These are phyloP conservation scores for Teratosphaeria zuluensis DNA, from an alignment of 2,329 filamentous ascomycete species.

Conservation along the genomic window DNA sequence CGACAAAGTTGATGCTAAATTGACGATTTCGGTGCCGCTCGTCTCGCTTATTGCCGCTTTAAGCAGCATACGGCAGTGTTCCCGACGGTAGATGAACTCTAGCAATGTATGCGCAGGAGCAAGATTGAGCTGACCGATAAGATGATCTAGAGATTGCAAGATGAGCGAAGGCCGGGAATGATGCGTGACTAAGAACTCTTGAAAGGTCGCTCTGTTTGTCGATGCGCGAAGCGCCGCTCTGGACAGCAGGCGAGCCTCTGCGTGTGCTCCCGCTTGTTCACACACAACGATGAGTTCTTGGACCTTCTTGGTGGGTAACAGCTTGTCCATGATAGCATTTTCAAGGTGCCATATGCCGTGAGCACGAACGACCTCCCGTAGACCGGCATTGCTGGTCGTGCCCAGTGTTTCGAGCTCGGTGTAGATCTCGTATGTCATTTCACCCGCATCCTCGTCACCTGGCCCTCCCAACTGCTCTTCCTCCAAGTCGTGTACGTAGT, in stretches of 20 bases:
- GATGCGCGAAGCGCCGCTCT: background rate
- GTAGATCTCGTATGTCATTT: slow-evolving; percentile 30
- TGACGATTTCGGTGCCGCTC: background rate
- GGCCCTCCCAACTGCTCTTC: slow-evolving; percentile 21
- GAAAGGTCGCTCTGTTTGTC: background rate
- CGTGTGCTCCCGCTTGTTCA: background rate
- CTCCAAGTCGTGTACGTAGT: slow-evolving; percentile 23
- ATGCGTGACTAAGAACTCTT: background rate
- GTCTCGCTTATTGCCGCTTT: background rate
- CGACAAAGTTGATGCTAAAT: background rate
- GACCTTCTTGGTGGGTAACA: slow-evolving; percentile 15
- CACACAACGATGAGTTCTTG: slow-evolving; percentile 6
- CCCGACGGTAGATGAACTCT: background rate
- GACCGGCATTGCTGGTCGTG: slow-evolving; percentile 29
- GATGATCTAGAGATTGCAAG: background rate
- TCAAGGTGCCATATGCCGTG: slow-evolving; percentile 31
- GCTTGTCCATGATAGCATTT: slow-evolving; percentile 26
- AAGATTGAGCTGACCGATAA: background rate
- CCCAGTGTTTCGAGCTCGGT: slow-evolving; percentile 31
- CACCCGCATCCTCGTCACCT: slow-evolving; percentile 19
- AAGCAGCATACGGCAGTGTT: background rate
- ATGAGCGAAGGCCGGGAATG: background rate
- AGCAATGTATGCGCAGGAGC: background rate
- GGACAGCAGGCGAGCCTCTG: background rate
- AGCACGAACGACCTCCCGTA: slow-evolving; percentile 32